Conservation (phyloP, 495 filamentous ascomycete genomes). For the Viridothelium virens region DNA sequence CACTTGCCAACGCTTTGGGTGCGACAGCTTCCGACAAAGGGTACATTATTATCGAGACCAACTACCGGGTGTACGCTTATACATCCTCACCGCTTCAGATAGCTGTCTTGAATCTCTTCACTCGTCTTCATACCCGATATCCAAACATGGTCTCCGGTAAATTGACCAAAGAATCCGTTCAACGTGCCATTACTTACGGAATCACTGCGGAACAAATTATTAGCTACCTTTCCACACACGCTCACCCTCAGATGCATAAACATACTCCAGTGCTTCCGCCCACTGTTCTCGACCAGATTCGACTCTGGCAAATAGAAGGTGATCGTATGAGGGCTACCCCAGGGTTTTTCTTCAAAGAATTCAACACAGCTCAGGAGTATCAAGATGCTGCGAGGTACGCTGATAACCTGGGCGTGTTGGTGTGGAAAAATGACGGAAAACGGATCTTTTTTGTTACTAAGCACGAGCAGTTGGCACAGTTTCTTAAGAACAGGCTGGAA, state of each 20-base stretch:
- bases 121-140: slow-evolving; percentile 74
- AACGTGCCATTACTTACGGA: slow-evolving; percentile 75
- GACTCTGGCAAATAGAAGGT: slow-evolving; percentile 94
- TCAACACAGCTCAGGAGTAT: slow-evolving; percentile 68
- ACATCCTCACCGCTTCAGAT: slow-evolving; percentile 88
- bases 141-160: slow-evolving; percentile 86
- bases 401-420: slow-evolving; percentile 82
- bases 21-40: slow-evolving; percentile 49
- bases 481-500: slow-evolving; percentile 55
- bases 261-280: slow-evolving; percentile 68
- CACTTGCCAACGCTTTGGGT: slow-evolving; percentile 37
- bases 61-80: slow-evolving; percentile 96
- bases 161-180: slow-evolving; percentile 77
- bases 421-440: slow-evolving; percentile 73
- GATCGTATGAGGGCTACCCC: slow-evolving; percentile 76
- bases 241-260: slow-evolving; percentile 84
- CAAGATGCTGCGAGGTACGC: slow-evolving; percentile 68
- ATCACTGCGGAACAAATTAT: slow-evolving; percentile 96
- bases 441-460: slow-evolving; percentile 81
- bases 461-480: slow-evolving; percentile 74
- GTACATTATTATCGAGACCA: slow-evolving; percentile 96
- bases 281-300: slow-evolving; percentile 94
- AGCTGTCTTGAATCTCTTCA: slow-evolving; percentile 85
- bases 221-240: slow-evolving; percentile 71
- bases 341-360: slow-evolving; percentile 87